Percentiles rank a stretch among this genome's conserved stretches.
phyloP scores from a whole-genome alignment of 176 grass and related monocot genomes.

The Lolium multiflorum region DNA sequence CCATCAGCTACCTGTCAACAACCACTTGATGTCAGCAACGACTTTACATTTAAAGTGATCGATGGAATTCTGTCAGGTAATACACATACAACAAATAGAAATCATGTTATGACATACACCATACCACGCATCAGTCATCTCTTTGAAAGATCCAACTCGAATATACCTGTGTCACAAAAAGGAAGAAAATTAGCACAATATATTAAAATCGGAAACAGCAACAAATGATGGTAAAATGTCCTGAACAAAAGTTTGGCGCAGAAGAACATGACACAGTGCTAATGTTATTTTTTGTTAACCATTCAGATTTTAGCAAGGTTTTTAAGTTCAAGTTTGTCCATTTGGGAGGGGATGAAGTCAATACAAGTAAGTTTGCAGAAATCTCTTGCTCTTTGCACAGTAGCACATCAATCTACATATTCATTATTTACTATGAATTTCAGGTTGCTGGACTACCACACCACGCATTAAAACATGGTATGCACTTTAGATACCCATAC shows the following conservation, averaged over 20 bases:
- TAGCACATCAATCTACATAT: not conserved
- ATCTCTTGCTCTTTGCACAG: not conserved
- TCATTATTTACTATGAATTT: slow-evolving; percentile 41
- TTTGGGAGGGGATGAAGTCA: slow-evolving; percentile 93
- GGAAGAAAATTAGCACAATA: not conserved
- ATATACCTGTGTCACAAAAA: not conserved
- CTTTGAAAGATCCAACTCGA: slow-evolving; percentile 3
- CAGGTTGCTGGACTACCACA: slow-evolving; percentile 82
- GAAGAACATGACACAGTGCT: slow-evolving; percentile 18
- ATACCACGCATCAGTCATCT: not conserved
- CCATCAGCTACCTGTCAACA: slow-evolving; percentile 77
- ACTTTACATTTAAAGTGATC: slow-evolving; percentile 87
- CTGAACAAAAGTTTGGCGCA: slow-evolving; percentile 4
- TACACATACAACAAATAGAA: slow-evolving; percentile 4
- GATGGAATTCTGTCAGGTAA: slow-evolving; percentile 96
- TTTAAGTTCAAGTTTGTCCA: slow-evolving; percentile 99
- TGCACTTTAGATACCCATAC: too few species aligned
- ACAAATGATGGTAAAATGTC: not conserved
- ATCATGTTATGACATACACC: slow-evolving; percentile 27
- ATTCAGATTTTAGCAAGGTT: slow-evolving; percentile 95
- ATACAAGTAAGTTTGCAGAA: slow-evolving; percentile 68
- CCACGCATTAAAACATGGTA: slow-evolving; percentile 73
- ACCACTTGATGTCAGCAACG: slow-evolving; percentile 87
- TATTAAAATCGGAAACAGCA: not conserved
- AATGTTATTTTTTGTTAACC: slow-evolving; percentile 34